Evolutionary conservation across 768 basidiomycete genomes (phyloP).

Genomic region (Leccinum disarticulatum): DNA sequence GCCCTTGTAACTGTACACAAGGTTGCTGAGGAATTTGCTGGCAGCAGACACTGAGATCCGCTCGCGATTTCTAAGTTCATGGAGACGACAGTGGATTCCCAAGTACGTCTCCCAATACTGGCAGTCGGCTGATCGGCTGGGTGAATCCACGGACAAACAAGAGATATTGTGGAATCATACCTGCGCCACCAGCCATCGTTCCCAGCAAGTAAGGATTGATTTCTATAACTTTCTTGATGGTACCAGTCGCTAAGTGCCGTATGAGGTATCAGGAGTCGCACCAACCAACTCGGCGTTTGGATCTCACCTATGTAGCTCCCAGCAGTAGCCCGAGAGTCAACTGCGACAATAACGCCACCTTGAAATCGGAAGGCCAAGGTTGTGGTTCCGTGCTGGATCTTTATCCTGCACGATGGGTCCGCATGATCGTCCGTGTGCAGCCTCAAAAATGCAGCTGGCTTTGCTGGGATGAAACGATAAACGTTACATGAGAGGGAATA

Average conservation of each 20-base stretch:
- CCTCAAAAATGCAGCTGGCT: conserved; percentile 91
- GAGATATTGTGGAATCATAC: conserved; percentile 41
- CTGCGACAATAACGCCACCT: conserved; percentile 98
- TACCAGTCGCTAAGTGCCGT: conserved; percentile 73
- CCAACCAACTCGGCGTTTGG: not conserved
- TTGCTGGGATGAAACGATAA: conserved; percentile 15
- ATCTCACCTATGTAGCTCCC: conserved; percentile 92
- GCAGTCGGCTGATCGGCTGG: conserved; percentile 68
- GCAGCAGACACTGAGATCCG: conserved; percentile 99
- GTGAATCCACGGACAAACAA: conserved; percentile 6
- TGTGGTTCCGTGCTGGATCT: conserved; percentile 98
- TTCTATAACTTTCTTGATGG: conserved; percentile 99
- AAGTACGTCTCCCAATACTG: conserved; percentile 99
- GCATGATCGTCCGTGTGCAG: conserved; percentile 95
- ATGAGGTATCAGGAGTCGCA: not conserved
- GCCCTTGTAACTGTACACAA: conserved; percentile 97
- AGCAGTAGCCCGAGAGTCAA: conserved; percentile 97
- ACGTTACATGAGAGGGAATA: conserved; percentile 6
- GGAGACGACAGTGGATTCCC: conserved; percentile 94
- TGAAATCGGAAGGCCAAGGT: conserved; percentile 96
- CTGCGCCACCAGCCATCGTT: conserved; percentile 99
- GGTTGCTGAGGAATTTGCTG: conserved; percentile 94
- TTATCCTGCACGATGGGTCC: conserved; percentile 92
- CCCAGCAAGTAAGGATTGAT: conserved; percentile 99
- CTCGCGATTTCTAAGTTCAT: conserved; percentile 94